Conservation (phyloP, 139 green algal species). For the Chlamydomonas sphaeroides region DNA sequence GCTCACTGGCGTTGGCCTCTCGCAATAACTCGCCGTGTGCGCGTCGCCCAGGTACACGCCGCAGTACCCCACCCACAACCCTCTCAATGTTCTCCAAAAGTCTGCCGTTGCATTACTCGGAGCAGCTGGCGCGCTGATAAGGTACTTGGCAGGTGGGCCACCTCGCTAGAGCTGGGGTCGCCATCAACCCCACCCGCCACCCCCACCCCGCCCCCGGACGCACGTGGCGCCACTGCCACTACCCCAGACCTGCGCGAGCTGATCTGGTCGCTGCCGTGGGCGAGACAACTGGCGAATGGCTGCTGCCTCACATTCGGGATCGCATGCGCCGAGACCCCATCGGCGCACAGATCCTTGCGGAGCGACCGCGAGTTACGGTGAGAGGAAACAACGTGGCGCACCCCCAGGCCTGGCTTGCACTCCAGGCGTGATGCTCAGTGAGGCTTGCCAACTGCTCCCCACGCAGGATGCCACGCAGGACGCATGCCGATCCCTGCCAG, state of each 20-base stretch:
- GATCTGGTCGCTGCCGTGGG: slow-evolving; percentile 89
- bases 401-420: neutral
- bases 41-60: neutral
- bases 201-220: too few relatives aligned
- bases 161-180: too few relatives aligned
- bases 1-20: too few relatives aligned
- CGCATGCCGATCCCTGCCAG: slow-evolving; percentile 66
- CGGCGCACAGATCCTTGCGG: slow-evolving; percentile 74
- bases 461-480: slow-evolving; percentile 55
- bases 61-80: slow-evolving; percentile 75
- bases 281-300: slow-evolving; percentile 74
- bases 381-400: too few relatives aligned
- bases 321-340: slow-evolving; percentile 76
- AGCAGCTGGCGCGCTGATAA: slow-evolving; percentile 65
- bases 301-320: slow-evolving; percentile 62
- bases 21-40: neutral
- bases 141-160: slow-evolving; percentile 19
- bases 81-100: slow-evolving; percentile 72
- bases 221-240: neutral
- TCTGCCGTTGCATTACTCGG: slow-evolving; percentile 69
- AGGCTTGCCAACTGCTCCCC: neutral
- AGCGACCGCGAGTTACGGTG: slow-evolving; percentile 83
- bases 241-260: slow-evolving; percentile 63
- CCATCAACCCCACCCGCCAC: neutral
- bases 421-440: neutral